Base-by-base conservation (phyloP, 2,329 filamentous ascomycete genomes). In the Aspergillus sp. region DNA sequence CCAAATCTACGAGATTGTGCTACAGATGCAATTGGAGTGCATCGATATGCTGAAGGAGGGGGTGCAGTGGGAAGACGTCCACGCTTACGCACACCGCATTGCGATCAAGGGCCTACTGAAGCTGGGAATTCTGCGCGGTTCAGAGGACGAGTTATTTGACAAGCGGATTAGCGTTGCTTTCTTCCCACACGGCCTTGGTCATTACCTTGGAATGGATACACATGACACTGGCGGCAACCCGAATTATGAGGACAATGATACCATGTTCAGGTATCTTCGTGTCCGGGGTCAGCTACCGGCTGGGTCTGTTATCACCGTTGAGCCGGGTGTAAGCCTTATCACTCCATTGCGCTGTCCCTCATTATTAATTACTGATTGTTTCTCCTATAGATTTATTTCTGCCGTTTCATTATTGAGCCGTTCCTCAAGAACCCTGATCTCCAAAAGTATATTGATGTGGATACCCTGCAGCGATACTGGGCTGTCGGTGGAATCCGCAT, bases 131-230 rank as follows among this genome's bases (percentile, higher is more conserved):
- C 75, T 96, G 7, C 80, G 81, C 45, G 87, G 88, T 55, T 65
- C 68, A 1, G 87, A 85, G 45, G 80, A 88, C 54, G 91, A 91
- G 65, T 89, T 97, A 22, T 84, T 96, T 60, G 83, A 86, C 64
- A 86, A 85, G 44, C 83, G 92, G 55, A 90, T 91, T n/a, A 93
- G 89, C 68, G 86, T 89, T 22, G 93, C 92, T 2, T 97, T 97
- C 79, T 90, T 96, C 70, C 93, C 93, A 1, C 93, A 97, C 72
- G 93, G 93, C 0, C 79, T 97, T 1, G 93, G 93, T 0, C 93
- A 97, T 75, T 93, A 96, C 72, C 80, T 97, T 9, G 93, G 93
- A 61, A 88, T 97, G 83, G 93, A 97, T 72, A 96, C 92, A 2
- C 93, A 97, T 73, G 93, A 97, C 69, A 89, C 87, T 0, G 89